Evolutionary conservation across 2,329 filamentous ascomycete genomes (phyloP).

Genomic region (Colletotrichum gigasporum): DNA sequence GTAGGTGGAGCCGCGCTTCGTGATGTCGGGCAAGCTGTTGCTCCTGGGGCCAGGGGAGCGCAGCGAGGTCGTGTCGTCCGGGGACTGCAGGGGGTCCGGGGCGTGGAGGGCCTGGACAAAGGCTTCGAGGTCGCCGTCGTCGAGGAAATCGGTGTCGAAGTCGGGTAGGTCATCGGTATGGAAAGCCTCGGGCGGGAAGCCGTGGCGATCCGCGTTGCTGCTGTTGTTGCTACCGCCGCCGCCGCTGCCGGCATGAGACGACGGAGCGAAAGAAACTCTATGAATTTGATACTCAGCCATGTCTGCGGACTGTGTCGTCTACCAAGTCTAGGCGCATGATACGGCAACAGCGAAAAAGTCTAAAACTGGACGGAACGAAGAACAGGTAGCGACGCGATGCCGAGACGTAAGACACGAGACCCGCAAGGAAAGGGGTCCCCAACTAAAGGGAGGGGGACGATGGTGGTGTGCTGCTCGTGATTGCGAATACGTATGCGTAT

Average conservation of each 20-base stretch:
- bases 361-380: not conserved
- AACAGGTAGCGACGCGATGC: not conserved
- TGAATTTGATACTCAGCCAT: constrained; percentile 33
- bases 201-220: constrained; percentile 51
- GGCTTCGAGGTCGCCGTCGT: constrained; percentile 75
- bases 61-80: constrained; percentile 58
- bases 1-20: constrained; percentile 49
- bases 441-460: not conserved
- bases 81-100: constrained; percentile 76
- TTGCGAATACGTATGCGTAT: not conserved
- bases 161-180: constrained; percentile 80
- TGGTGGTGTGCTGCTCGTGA: not conserved
- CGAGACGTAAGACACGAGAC: not conserved
- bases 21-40: constrained; percentile 50
- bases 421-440: not conserved
- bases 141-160: constrained; percentile 79
- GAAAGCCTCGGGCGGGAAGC: constrained; percentile 71
- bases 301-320: constrained; percentile 23
- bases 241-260: constrained; percentile 36
- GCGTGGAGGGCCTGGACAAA: constrained; percentile 87
- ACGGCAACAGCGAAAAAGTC: constrained; percentile 3
- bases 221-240: not conserved
- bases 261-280: constrained; percentile 30
- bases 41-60: constrained; percentile 53
- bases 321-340: constrained; percentile 24